Base-by-base conservation (phyloP, 139 green algal genomes). In the Coelastrella sp. region DNA sequence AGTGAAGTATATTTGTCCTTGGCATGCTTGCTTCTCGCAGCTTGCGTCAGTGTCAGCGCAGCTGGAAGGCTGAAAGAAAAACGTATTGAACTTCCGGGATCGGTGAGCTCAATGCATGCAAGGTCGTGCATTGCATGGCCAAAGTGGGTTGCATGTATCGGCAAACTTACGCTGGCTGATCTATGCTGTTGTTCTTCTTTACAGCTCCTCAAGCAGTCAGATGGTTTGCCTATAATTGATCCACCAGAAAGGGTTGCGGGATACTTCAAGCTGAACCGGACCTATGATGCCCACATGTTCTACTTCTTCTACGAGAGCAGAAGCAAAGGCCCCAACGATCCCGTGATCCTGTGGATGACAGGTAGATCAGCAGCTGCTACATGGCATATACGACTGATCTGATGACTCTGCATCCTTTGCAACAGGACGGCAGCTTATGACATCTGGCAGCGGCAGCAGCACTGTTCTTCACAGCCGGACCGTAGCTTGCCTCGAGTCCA, bases 271-370 rank as follows among this genome's bases (percentile, higher is more conserved):
- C 89, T 96, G 0, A 92, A 95, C 77, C 79, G 89, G 41, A 93
- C 85, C 2, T 41, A 87, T 19, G 83, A 88, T 38, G 83, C 81
- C 13, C 72, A 87, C 40, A 84, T 98, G 93, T 99, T 99, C 74
- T 98, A 97, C 86, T 96, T 98, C 45, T 97, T 88, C 77, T 98
- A 98, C 77, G 83, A 96, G 63, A 89, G 88, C 23, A 76, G 94
- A 15, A 68, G 68, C 73, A 43, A 81, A 25, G 35, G 71, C 5
- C 27, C 69, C 17, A 84, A 64, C 13, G 89, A 93, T 76, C 89
- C 93, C 1, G 48, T 96, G 2, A 88, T 96, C 40, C 72, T 96
- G 0, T 96, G 94, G 94, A 93, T 96, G 86, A 97, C 94, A 25
- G 91, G 90, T 92, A 41, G 27, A 25, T 67, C 8, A 38, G 32